These are phyloP conservation scores for Boletus eberwhitei DNA, from an alignment of 768 basidiomycete species.

Conservation along the genomic window DNA sequence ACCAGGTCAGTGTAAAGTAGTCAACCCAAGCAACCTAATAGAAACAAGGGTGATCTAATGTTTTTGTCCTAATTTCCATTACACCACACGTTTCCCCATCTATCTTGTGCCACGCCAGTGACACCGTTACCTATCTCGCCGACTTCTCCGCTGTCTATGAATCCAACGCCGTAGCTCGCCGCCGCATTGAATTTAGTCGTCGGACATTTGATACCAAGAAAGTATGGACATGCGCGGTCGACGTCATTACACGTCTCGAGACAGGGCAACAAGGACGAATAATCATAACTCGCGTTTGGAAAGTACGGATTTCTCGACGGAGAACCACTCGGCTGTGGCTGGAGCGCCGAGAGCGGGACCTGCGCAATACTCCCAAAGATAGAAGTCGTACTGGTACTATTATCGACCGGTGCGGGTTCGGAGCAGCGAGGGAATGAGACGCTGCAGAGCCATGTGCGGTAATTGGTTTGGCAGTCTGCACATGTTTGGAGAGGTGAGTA, in stretches of 20 bases:
- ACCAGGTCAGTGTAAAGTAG: neutral
- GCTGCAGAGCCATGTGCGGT: constrained; percentile 75
- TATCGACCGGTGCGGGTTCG: constrained; percentile 41
- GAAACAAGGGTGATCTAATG: neutral
- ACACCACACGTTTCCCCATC: constrained; percentile 79
- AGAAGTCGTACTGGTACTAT: neutral
- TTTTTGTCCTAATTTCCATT: constrained; percentile 33
- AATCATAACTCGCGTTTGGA: constrained; percentile 43
- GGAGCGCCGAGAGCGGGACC: constrained; percentile 48
- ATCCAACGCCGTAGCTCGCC: constrained; percentile 74
- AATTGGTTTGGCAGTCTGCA: constrained; percentile 67
- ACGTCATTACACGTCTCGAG: constrained; percentile 72
- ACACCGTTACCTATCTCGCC: constrained; percentile 47
- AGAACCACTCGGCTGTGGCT: constrained; percentile 39
- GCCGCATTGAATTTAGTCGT: constrained; percentile 55
- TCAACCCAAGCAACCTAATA: too few species aligned
- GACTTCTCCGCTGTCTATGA: constrained; percentile 49
- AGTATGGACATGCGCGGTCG: constrained; percentile 74
- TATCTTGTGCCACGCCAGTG: constrained; percentile 57
- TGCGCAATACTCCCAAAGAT: constrained; percentile 23
- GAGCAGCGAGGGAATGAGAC: constrained; percentile 73
- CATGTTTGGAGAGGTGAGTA: constrained; percentile 81
- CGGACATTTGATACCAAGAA: constrained; percentile 72
- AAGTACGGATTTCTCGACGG: constrained; percentile 45
- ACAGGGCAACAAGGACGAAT: constrained; percentile 71